A percentile compares a stretch with the other conserved stretches of the same genome.
These are phyloP conservation scores for Parvularia atlantis DNA, from an alignment of 78 protist species.

Conservation along the genomic window DNA sequence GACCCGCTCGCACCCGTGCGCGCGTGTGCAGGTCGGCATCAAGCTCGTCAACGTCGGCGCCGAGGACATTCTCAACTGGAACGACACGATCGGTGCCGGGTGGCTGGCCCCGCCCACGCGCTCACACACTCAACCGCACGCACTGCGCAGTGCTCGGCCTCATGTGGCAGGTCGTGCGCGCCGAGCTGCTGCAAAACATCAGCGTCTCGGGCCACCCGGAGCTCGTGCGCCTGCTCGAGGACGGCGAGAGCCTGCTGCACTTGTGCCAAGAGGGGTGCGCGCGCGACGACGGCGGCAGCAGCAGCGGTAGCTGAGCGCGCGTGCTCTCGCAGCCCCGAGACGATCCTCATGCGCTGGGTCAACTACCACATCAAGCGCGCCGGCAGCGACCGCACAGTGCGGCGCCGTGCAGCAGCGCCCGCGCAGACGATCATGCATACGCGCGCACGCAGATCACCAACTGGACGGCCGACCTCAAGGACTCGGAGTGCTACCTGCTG, in stretches of 20 bases:
- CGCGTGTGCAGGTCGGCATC: constrained; percentile 44
- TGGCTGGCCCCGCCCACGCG: too few species aligned
- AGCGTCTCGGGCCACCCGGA: constrained; percentile 36
- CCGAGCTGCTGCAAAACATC: constrained; percentile 21
- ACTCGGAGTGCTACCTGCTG: constrained; percentile 34
- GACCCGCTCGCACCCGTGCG: too few species aligned
- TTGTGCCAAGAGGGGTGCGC: too few species aligned
- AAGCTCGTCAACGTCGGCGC: constrained; percentile 40
- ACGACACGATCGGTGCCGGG: neutral
- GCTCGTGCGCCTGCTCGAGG: constrained; percentile 37
- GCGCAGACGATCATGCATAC: too few species aligned
- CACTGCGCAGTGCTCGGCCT: constrained; percentile 52
- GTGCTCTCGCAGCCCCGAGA: constrained; percentile 46
- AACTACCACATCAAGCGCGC: constrained; percentile 50
- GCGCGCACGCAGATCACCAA: too few species aligned
- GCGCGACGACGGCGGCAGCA: too few species aligned
- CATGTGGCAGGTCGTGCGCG: constrained; percentile 45
- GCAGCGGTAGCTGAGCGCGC: too few species aligned
- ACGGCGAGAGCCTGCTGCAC: constrained; percentile 34
- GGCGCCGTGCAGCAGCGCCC: too few species aligned
- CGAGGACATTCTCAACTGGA: constrained; percentile 30
- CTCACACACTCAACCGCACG: too few species aligned
- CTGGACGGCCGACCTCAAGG: constrained; percentile 42
- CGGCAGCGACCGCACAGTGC: neutral
- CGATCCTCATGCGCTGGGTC: constrained; percentile 46